phyloP scores from a whole-genome alignment of 257 asterid genomes.

The Nicotiana paniculata region DNA sequence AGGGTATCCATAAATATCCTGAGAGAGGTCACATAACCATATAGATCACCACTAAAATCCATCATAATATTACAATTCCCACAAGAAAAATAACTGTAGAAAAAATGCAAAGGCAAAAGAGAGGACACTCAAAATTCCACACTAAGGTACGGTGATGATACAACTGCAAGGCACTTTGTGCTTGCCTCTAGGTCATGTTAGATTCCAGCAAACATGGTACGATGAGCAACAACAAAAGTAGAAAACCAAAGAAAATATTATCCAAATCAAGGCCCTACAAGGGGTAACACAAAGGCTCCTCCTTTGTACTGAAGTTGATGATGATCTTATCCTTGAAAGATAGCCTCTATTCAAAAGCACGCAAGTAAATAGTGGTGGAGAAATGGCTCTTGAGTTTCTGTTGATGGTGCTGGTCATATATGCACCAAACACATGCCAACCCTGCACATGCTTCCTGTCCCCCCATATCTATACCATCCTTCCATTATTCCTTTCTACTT shows the following conservation, averaged over 20 bases:
- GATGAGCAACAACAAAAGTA: neutral
- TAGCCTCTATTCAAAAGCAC: conserved; percentile 17
- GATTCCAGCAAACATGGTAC: neutral
- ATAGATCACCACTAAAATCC: neutral
- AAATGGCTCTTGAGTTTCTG: neutral
- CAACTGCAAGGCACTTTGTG: conserved; percentile 8
- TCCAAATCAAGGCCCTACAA: neutral
- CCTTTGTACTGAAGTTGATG: conserved; percentile 1
- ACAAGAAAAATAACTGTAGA: neutral
- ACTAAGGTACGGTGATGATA: neutral
- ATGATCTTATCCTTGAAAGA: conserved; percentile 2
- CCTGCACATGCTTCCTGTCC: conserved; percentile 37
- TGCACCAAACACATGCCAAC: conserved; percentile 28
- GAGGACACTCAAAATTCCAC: neutral
- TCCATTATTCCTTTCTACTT: conserved; percentile 13
- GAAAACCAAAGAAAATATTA: too few relatives aligned
- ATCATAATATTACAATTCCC: neutral
- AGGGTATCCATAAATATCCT: neutral
- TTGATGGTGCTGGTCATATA: conserved; percentile 12
- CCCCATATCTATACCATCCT: conserved; percentile 15
- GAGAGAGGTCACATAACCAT: neutral
- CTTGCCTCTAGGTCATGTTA: conserved; percentile 8
- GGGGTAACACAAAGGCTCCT: neutral
- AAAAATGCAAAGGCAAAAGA: neutral
- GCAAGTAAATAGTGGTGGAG: neutral